Evolutionary conservation across 805 yeast genomes (phyloP), one percentile per base, ranked within the genome.

Genomic region (Helenozyma rhizophorensis): DNA sequence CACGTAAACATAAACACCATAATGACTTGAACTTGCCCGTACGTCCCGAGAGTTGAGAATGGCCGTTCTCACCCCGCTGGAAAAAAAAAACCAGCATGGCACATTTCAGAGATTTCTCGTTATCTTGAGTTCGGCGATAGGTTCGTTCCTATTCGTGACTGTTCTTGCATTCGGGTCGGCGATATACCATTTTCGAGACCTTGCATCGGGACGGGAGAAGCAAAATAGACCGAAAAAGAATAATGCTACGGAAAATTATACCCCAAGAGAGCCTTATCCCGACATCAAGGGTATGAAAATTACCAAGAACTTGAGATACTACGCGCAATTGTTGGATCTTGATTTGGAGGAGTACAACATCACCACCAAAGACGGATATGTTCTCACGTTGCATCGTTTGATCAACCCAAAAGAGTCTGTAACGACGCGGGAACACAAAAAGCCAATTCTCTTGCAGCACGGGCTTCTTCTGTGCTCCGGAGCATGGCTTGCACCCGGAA

Each of bases 401-500:
- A 60, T 77, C 6, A 72, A 78, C 39, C 79, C 80, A 0, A 49
- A 45, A 5, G 66, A 60, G 25, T 33, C 62, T 4, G 51, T 42
- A 3, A 56, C 43, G 9, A 46, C 51, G 11, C 52, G 71, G 23
- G 28, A 54, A 23, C 25, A 43, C 22, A 55, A 69, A 39, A 68
- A 67, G 34, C 97, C 97, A 0, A 63, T 90, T 1, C 62, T 90
- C 14, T 58, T 87, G 40, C 63, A 90, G 14, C 98, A 90, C 49
- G 98, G 98, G 0, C 67, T 90, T 10, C 62, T 90, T 42, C 95
- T 89, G 51, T 82, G 94, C 14, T 78, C 90, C 0, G 96, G 89
- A 0, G 83, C 96, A 0, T 90, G 73, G 55, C 70, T 90, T 18
- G 80, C 95, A 0, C 65, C 84, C n/a, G 98, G 97, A 0, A 68